Base-by-base conservation (phyloP, 768 basidiomycete species). In the Xerocomus brunneocitrinus region DNA sequence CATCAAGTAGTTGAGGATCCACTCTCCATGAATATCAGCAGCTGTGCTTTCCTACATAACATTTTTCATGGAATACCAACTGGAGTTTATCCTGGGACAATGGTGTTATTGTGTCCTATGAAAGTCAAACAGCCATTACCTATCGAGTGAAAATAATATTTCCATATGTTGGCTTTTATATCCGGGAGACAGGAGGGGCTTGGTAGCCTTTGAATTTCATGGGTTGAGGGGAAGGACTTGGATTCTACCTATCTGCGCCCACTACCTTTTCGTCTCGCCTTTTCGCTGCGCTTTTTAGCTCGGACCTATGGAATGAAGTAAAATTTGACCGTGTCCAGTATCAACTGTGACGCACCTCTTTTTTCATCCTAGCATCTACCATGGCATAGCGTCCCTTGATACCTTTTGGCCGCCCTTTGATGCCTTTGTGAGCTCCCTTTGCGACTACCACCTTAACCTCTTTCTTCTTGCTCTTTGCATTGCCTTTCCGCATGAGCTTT, bases 361-460 rank as follows among this genome's bases (percentile, higher is more conserved):
- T 97, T 71, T 80, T 90, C 88, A 94, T 93, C 59, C 95, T 77
- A 4, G 91, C 74, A 71, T 97, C 95, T 1, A 95, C 92, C 91
- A 97, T 97, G 36, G 85, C 75, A 71, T 97, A 98, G 45, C 89
- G 81, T 31, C 95, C 97, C 73, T 97, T 98, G 54, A 98, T 86
- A 57, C 97, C 97, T 68, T 88, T 95, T 27, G 97, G 95, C 48
- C 97, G 73, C 14, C 95, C 97, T 73, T 93, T 89, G 53, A 95
- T 66, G 43, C 93, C 97, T 62, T 82, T 91, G 68, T 95, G 88
- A 5, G 80, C 77, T 44, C 95, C 97, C 66, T 88, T 91, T 2
- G 95, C 95, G 8, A 98, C 95, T 24, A 99, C 84, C 8, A 97
- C 70, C 70, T 92, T 91, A 58, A 93, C 72, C 22, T 87, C 85